Conservation (phyloP, 371 early-diverging fungal genomes). For the Saksenaea oblongispora region DNA sequence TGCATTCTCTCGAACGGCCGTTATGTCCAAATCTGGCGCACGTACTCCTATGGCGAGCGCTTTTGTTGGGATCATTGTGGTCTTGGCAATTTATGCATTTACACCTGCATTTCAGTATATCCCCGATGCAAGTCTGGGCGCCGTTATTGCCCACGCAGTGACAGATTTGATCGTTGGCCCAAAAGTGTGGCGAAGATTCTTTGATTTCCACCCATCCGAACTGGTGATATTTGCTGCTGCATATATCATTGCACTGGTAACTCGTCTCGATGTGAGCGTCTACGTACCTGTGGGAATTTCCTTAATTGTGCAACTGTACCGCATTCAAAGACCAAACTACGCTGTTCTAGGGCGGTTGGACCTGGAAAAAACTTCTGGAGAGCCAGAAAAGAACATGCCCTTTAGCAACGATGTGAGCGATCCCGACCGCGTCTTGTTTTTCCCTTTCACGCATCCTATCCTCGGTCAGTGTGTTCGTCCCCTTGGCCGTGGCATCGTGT, state of each 20-base stretch:
- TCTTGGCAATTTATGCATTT: conserved; percentile 73
- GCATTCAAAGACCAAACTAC: conserved; percentile 65
- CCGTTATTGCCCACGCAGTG: conserved; percentile 75
- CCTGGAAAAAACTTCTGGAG: not conserved
- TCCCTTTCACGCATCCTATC: conserved; percentile 25
- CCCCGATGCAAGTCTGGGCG: conserved; percentile 74
- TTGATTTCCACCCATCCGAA: conserved; percentile 36
- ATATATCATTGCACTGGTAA: conserved; percentile 59
- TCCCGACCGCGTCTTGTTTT: conserved; percentile 11
- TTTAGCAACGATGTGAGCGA: not conserved
- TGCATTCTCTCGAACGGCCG: conserved; percentile 84
- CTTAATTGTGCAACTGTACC: conserved; percentile 63
- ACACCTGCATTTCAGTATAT: conserved; percentile 86
- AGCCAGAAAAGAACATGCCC: not conserved
- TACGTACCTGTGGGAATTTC: conserved; percentile 67
- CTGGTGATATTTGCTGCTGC: conserved; percentile 38
- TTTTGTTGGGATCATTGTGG: conserved; percentile 74
- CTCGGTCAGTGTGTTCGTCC: conserved; percentile 21
- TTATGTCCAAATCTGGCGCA: conserved; percentile 71
- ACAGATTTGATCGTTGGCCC: conserved; percentile 62
- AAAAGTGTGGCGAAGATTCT: conserved; percentile 44
- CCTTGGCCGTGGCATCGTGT: conserved; percentile 58
- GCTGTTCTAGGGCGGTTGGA: conserved; percentile 37
- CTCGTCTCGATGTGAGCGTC: conserved; percentile 68
- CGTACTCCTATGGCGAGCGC: conserved; percentile 77